phyloP scores from a whole-genome alignment of 1,284 basidiomycete genomes.

The Cutaneotrichosporon spelunceum region DNA sequence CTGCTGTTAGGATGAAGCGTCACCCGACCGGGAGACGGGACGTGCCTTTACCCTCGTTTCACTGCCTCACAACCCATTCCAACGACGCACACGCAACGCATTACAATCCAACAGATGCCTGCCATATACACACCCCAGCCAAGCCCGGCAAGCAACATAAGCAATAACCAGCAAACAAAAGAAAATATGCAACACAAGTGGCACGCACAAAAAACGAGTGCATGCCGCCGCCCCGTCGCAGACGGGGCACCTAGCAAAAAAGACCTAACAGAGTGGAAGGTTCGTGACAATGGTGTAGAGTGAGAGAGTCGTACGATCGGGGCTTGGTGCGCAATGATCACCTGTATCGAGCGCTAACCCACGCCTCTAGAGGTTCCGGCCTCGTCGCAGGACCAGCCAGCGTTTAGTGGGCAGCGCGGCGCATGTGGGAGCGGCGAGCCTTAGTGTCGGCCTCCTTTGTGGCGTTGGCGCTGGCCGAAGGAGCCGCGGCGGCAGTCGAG shows the following conservation, averaged over 20 bases:
- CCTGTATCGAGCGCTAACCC: neutral
- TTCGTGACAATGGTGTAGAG: constrained; percentile 5
- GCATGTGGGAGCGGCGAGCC: constrained; percentile 12
- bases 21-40: neutral
- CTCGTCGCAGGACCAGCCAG: constrained; percentile 1
- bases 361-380: neutral
- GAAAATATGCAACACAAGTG: neutral
- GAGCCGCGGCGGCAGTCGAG: constrained; percentile 8
- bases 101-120: neutral
- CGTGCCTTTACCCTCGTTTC: neutral
- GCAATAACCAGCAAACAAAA: neutral
- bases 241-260: constrained; percentile 8
- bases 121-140: neutral
- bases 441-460: neutral
- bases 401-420: constrained; percentile 15
- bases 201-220: neutral
- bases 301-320: neutral
- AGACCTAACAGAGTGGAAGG: neutral
- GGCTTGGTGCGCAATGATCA: neutral
- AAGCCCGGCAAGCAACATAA: neutral
- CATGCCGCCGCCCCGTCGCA: constrained; percentile 4
- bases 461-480: neutral
- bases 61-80: neutral
- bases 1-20: neutral
- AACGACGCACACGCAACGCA: neutral